Percentiles rank a stretch among this genome's conserved stretches.
Conservation (phyloP, 768 basidiomycete species). For the Coprinopsis marcescibilis region DNA sequence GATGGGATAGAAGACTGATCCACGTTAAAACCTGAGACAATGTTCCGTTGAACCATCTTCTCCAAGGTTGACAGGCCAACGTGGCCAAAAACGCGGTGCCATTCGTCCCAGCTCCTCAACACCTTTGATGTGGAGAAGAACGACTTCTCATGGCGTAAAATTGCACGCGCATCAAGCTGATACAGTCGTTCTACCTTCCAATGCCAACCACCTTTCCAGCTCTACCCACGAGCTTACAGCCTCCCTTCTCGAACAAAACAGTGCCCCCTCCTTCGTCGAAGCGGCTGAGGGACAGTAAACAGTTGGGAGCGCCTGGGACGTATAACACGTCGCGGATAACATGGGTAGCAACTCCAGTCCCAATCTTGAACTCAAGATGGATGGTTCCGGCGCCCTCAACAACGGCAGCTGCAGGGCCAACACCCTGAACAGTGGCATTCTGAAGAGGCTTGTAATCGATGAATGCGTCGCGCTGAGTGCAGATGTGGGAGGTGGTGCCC, state of each 20-base stretch:
- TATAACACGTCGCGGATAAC: neutral
- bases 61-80: slow-evolving; percentile 5
- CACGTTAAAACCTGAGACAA: slow-evolving; percentile 6
- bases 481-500: slow-evolving; percentile 6
- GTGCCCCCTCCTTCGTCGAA: slow-evolving; percentile 5
- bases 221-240: neutral
- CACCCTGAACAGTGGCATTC: slow-evolving; percentile 3
- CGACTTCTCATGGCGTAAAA: neutral
- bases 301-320: slow-evolving; percentile 3
- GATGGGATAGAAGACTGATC: slow-evolving; percentile 4
- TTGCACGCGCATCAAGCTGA: slow-evolving; percentile 3
- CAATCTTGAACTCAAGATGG: neutral
- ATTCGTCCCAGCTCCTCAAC: neutral
- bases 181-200: slow-evolving; percentile 4
- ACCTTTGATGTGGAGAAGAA: neutral
- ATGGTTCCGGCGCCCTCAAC: slow-evolving; percentile 2
- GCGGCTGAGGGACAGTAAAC: slow-evolving; percentile 4
- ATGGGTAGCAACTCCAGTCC: neutral
- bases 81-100: slow-evolving; percentile 5
- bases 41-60: neutral
- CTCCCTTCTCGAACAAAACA: neutral
- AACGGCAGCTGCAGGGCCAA: slow-evolving; percentile 1
- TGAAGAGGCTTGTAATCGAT: neutral
- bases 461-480: slow-evolving; percentile 1
- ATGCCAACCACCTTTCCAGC: neutral